These are phyloP conservation scores for Allium sativum DNA, from an alignment of 106 monocot genomes.

Conservation along the genomic window DNA sequence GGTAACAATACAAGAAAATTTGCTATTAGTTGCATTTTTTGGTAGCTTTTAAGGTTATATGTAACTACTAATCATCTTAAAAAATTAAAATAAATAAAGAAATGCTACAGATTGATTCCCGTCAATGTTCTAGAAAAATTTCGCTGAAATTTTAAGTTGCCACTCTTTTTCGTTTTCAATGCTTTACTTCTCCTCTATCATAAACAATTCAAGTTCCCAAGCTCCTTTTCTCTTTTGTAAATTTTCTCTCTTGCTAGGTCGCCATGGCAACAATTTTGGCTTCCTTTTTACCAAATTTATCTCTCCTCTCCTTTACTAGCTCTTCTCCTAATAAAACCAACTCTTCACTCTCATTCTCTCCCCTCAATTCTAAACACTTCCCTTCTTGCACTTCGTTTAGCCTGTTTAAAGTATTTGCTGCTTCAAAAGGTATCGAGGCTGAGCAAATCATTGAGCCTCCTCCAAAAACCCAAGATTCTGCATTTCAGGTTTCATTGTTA, in stretches of 20 bases:
- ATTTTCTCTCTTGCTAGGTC: background rate
- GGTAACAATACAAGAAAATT: too few species aligned
- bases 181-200: too few species aligned
- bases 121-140: too few species aligned
- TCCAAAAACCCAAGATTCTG: background rate
- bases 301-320: slow-evolving; percentile 11
- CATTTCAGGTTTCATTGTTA: background rate
- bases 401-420: background rate
- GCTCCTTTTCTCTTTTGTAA: background rate
- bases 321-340: background rate
- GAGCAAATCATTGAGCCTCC: background rate
- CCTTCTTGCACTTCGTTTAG: background rate
- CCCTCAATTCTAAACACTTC: slow-evolving; percentile 6
- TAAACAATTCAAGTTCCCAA: background rate
- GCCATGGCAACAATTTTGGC: slow-evolving; percentile 21
- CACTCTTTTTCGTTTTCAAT: too few species aligned
- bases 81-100: too few species aligned
- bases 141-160: too few species aligned
- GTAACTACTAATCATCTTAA: too few species aligned
- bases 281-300: slow-evolving; percentile 13
- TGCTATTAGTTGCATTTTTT: too few species aligned
- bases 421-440: background rate
- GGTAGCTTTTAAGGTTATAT: too few species aligned
- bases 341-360: slow-evolving; percentile 10
- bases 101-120: too few species aligned